Percentiles rank a stretch among this genome's conserved stretches.
Evolutionary conservation across 1,284 basidiomycete species (phyloP).

Genomic region (Coniferiporia sulphurascens): DNA sequence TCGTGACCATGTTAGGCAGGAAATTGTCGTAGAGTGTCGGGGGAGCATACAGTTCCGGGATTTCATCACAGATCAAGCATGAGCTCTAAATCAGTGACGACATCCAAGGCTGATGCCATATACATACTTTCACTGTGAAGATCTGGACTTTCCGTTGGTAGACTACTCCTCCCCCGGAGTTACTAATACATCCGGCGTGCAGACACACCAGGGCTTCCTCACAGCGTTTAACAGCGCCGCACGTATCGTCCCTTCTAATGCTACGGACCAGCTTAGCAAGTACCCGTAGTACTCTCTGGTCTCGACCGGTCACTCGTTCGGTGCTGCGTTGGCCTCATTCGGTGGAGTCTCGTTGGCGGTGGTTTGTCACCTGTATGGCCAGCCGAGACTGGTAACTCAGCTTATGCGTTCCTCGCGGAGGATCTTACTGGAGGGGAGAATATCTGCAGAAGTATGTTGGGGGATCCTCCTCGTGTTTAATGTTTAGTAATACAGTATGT

Average conservation of each 20-base stretch:
- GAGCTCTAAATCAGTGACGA: no score
- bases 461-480: no score
- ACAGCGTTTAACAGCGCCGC: constrained; percentile 30
- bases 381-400: constrained; percentile 38
- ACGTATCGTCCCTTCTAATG: constrained; percentile 27
- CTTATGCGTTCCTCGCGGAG: constrained; percentile 37
- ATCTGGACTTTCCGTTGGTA: constrained; percentile 30
- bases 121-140: constrained; percentile 21
- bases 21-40: constrained; percentile 19
- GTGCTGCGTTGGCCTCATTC: constrained; percentile 38
- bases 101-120: no score
- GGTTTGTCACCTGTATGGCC: constrained; percentile 38
- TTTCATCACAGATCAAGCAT: background rate
- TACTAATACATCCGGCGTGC: constrained; percentile 18
- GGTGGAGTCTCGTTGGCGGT: constrained; percentile 35
- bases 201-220: constrained; percentile 20
- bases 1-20: constrained; percentile 15
- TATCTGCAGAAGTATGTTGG: constrained; percentile 35
- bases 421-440: constrained; percentile 31
- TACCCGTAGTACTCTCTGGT: constrained; percentile 34
- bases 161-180: constrained; percentile 34
- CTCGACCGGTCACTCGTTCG: constrained; percentile 35
- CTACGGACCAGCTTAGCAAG: constrained; percentile 30
- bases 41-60: constrained; percentile 17
- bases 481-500: no score